A percentile compares a stretch with the other conserved stretches of the same genome.
phyloP scores from a whole-genome alignment of 805 yeast genomes.

The Metschnikowia sp. region DNA sequence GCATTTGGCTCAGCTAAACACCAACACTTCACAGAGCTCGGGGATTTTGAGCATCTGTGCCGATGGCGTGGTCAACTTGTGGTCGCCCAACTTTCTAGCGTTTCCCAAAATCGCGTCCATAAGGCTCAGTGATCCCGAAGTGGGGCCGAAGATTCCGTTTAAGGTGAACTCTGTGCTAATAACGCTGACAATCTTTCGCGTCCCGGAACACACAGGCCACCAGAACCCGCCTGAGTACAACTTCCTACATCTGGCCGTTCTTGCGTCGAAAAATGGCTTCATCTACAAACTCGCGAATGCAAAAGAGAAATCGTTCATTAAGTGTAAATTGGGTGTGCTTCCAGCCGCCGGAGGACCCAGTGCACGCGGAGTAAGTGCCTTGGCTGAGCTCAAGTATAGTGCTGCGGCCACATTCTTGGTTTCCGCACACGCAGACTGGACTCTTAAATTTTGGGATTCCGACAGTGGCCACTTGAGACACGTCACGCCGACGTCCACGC shows the following conservation, averaged over 20 bases:
- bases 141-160: not conserved
- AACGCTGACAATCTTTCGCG: conserved; percentile 1
- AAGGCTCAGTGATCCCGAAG: conserved; percentile 1
- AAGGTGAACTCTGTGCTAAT: conserved; percentile 2
- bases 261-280: conserved; percentile 10
- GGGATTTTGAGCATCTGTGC: conserved; percentile 14
- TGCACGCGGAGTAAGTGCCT: conserved; percentile 4
- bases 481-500: conserved; percentile 13
- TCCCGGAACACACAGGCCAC: conserved; percentile 2
- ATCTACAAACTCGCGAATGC: conserved; percentile 10
- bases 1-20: conserved; percentile 9
- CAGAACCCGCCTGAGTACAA: conserved; percentile 14
- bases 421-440: conserved; percentile 17
- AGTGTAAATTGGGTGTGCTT: not conserved
- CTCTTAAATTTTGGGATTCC: conserved; percentile 13
- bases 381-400: conserved; percentile 10
- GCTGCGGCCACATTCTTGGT: conserved; percentile 7
- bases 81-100: conserved; percentile 21
- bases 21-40: conserved; percentile 8
- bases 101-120: conserved; percentile 17
- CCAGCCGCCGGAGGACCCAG: not conserved
- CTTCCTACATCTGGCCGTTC: conserved; percentile 11
- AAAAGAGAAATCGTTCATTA: conserved; percentile 6
- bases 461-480: conserved; percentile 1
- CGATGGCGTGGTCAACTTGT: conserved; percentile 18